Evolutionary conservation across 768 basidiomycete genomes (phyloP).

Genomic region (Leccinum disarticulatum): DNA sequence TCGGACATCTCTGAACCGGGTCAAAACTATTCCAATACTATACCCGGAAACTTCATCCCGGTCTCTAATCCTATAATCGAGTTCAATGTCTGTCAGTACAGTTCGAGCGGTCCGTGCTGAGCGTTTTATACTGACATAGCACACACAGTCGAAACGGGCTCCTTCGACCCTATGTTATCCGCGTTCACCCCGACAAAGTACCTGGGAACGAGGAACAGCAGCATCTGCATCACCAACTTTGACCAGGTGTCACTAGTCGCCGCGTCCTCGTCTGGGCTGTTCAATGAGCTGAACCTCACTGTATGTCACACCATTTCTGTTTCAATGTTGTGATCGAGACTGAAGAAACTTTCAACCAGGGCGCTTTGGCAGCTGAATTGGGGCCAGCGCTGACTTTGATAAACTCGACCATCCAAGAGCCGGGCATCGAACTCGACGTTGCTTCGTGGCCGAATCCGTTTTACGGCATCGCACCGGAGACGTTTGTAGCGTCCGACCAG

Average conservation of each 20-base stretch:
- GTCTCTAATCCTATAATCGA: conserved; percentile 35
- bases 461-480: conserved; percentile 33
- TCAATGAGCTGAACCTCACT: conserved; percentile 31
- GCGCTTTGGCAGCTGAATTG: conserved; percentile 7
- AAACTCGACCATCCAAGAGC: conserved; percentile 24
- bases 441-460: conserved; percentile 41
- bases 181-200: conserved; percentile 48
- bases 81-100: conserved; percentile 34
- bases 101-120: background rate
- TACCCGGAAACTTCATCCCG: conserved; percentile 28
- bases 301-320: conserved; percentile 15
- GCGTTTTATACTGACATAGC: background rate
- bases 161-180: conserved; percentile 42
- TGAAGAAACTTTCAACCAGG: conserved; percentile 6
- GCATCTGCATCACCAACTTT: conserved; percentile 34
- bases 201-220: conserved; percentile 40
- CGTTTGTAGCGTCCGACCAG: conserved; percentile 36
- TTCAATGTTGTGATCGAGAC: background rate
- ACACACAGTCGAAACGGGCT: conserved; percentile 39
- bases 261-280: conserved; percentile 41
- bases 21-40: conserved; percentile 25
- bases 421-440: conserved; percentile 28
- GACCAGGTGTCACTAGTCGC: conserved; percentile 38
- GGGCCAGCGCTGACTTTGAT: conserved; percentile 20
- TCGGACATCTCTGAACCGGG: conserved; percentile 24